Conservation (phyloP, 371 early-diverging fungal species). For the Mucor mucedo region DNA sequence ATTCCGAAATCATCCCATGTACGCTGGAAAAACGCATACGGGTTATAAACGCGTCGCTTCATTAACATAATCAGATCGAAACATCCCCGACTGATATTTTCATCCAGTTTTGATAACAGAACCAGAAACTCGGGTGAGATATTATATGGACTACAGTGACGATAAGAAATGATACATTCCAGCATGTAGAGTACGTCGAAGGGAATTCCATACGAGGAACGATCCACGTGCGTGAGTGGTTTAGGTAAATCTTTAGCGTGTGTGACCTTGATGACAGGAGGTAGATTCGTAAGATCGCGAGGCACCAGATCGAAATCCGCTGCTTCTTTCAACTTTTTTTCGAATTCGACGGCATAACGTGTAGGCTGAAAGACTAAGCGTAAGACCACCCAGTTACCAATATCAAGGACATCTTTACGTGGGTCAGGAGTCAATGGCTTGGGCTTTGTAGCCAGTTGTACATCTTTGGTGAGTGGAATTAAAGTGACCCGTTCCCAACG, state of each 20-base stretch:
- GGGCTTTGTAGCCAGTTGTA: background rate
- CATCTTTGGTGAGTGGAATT: slow-evolving; percentile 24
- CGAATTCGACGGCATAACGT: slow-evolving; percentile 7
- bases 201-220: slow-evolving; percentile 5
- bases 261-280: slow-evolving; percentile 9
- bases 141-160: slow-evolving; percentile 49
- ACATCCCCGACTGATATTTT: slow-evolving; percentile 37
- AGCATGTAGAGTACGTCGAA: slow-evolving; percentile 56
- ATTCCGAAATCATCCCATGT: slow-evolving; percentile 27
- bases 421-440: slow-evolving; percentile 25
- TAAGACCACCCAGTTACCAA: slow-evolving; percentile 49
- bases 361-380: slow-evolving; percentile 33
- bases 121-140: slow-evolving; percentile 41
- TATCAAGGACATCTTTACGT: slow-evolving; percentile 16
- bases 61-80: slow-evolving; percentile 35
- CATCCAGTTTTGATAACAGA: slow-evolving; percentile 30
- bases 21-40: slow-evolving; percentile 18
- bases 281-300: slow-evolving; percentile 6
- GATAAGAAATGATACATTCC: slow-evolving; percentile 47
- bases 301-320: slow-evolving; percentile 52
- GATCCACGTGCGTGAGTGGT: slow-evolving; percentile 30
- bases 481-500: slow-evolving; percentile 37
- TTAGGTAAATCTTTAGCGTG: slow-evolving; percentile 8
- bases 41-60: slow-evolving; percentile 49
- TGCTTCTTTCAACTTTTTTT: slow-evolving; percentile 33